A percentile compares a stretch with the other conserved stretches of the same genome.
phyloP scores from a whole-genome alignment of 306 rosid genomes.

The Arachis stenosperma region DNA sequence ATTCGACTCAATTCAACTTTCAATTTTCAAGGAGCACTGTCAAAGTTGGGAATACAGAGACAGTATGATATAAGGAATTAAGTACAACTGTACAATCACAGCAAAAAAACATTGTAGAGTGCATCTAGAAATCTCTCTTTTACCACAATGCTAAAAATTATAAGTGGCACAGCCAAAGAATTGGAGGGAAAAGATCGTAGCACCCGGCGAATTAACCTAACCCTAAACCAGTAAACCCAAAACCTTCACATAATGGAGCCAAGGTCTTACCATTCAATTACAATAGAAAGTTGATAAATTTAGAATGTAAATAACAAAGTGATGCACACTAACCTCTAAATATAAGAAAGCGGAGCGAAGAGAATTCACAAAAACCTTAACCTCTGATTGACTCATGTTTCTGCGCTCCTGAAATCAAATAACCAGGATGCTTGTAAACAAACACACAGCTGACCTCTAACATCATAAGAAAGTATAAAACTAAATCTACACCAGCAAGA shows the following conservation, averaged over 20 bases:
- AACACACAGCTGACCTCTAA: background rate
- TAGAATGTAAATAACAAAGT: slow-evolving; percentile 33
- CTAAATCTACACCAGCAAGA: slow-evolving; percentile 30
- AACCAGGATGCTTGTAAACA: slow-evolving; percentile 18
- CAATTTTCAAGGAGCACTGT: slow-evolving; percentile 35
- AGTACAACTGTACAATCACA: slow-evolving; percentile 15
- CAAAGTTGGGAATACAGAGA: slow-evolving; percentile 10
- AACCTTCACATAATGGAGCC: slow-evolving; percentile 5
- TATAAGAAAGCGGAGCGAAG: slow-evolving; percentile 73
- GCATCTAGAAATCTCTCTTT: background rate
- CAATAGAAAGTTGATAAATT: slow-evolving; percentile 11
- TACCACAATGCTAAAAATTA: slow-evolving; percentile 1
- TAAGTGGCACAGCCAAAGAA: slow-evolving; percentile 3
- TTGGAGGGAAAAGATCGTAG: background rate
- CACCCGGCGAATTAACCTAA: background rate
- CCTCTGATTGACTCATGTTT: slow-evolving; percentile 61
- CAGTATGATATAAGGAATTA: slow-evolving; percentile 2
- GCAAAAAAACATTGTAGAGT: slow-evolving; percentile 28
- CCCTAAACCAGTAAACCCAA: too few relatives aligned
- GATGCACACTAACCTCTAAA: slow-evolving; percentile 63
- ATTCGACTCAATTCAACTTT: slow-evolving; percentile 36
- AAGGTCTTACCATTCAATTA: slow-evolving; percentile 24
- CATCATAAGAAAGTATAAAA: background rate
- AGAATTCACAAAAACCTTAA: slow-evolving; percentile 60
- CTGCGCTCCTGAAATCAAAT: slow-evolving; percentile 77